These are phyloP conservation scores for Malus domestica DNA, from an alignment of 306 rosid genomes.

Conservation along the genomic window ASM211411v1 NC_041802.1:7783001-7783500, in stretches of 20 bases:
- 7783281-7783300: constrained; percentile 4
- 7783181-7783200: constrained; percentile 98
- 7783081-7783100: constrained; percentile 14
- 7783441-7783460: neutral
- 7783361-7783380: neutral
- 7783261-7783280: neutral
- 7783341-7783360: neutral
- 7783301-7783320: neutral
- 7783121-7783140: constrained; percentile 78
- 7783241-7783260: constrained; percentile 15
- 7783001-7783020: constrained; percentile 26
- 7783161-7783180: constrained; percentile 90
- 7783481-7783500: neutral
- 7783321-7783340: neutral
- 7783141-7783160: constrained; percentile 76
- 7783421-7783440: neutral
- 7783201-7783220: constrained; percentile 89
- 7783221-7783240: constrained; percentile 92
- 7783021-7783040: constrained; percentile 14
- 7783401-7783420: neutral
- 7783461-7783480: neutral
- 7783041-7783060: constrained; percentile 1
- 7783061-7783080: constrained; percentile 8
- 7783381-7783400: neutral
- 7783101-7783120: constrained; percentile 60